phyloP scores from a whole-genome alignment of 257 asterid species.

The Fraxinus pennsylvanica region DNA sequence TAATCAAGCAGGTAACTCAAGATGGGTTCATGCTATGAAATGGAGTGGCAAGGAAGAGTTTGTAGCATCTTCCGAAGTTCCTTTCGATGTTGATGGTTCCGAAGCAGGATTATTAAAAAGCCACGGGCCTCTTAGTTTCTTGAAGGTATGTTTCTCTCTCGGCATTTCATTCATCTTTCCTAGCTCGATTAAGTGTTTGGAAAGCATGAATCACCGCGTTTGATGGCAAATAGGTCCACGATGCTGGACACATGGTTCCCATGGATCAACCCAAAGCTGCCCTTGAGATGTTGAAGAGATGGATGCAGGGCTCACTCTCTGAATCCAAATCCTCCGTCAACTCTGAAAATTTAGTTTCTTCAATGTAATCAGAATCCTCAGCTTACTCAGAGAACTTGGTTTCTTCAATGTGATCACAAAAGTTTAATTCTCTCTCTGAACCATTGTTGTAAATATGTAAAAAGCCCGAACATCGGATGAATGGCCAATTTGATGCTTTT shows the following conservation, averaged over 20 bases:
- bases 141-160: constrained; percentile 54
- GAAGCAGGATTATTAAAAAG: constrained; percentile 75
- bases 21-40: constrained; percentile 97
- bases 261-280: constrained; percentile 96
- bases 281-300: constrained; percentile 79
- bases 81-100: constrained; percentile 68
- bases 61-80: constrained; percentile 53
- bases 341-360: not conserved
- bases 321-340: not conserved
- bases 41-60: constrained; percentile 86
- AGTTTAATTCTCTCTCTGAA: constrained; percentile 16
- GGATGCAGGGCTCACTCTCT: constrained; percentile 75
- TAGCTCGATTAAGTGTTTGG: not conserved
- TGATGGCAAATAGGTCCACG: constrained; percentile 59
- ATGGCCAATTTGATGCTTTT: not conserved
- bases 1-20: constrained; percentile 68
- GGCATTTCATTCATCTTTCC: not conserved
- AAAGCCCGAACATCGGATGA: not conserved
- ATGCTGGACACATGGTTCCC: constrained; percentile 98
- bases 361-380: not conserved
- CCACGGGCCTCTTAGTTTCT: constrained; percentile 84
- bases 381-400: constrained; percentile 42
- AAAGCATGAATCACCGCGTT: not conserved
- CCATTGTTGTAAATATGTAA: constrained; percentile 27
- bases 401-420: constrained; percentile 55